Conservation (phyloP, 2,329 filamentous ascomycete species). For the Phaeosphaeriaceae sp. region DNA sequence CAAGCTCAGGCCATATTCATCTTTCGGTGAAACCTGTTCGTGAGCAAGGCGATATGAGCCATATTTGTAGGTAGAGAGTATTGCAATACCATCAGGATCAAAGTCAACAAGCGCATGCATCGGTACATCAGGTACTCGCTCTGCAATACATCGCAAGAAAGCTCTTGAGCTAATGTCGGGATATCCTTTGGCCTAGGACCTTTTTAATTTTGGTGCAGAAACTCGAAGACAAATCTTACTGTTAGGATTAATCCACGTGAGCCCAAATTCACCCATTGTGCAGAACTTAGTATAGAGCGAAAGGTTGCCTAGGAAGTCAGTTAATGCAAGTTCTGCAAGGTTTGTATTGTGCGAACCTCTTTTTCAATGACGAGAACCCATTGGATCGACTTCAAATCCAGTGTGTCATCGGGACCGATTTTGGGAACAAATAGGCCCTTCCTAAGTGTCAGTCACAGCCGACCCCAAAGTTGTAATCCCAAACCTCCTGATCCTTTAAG, state of each 20-base stretch:
- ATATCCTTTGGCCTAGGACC: conserved; percentile 76
- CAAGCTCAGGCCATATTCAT: conserved; percentile 42
- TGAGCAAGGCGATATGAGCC: conserved; percentile 69
- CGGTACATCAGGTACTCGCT: conserved; percentile 50
- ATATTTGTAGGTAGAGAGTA: conserved; percentile 74
- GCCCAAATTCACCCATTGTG: conserved; percentile 59
- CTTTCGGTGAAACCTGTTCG: conserved; percentile 58
- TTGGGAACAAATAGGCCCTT: conserved; percentile 69
- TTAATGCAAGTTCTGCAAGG: conserved; percentile 19
- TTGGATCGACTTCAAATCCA: conserved; percentile 58
- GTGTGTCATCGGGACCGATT: conserved; percentile 54
- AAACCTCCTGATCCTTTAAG: conserved; percentile 50
- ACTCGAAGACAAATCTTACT: conserved; percentile 50
- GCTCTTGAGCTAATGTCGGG: conserved; percentile 74
- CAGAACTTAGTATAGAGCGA: conserved; percentile 65
- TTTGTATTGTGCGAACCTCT: conserved; percentile 59
- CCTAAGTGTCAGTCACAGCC: neutral
- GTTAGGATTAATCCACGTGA: conserved; percentile 72
- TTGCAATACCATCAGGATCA: conserved; percentile 77
- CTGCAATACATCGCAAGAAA: conserved; percentile 61
- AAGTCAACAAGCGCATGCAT: conserved; percentile 73
- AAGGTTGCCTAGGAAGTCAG: conserved; percentile 69
- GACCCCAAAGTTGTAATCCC: neutral
- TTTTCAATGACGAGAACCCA: conserved; percentile 83
- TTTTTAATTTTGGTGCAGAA: neutral